Conservation (phyloP, 1,284 basidiomycete genomes). For the Cryptococcus hybrid region DNA sequence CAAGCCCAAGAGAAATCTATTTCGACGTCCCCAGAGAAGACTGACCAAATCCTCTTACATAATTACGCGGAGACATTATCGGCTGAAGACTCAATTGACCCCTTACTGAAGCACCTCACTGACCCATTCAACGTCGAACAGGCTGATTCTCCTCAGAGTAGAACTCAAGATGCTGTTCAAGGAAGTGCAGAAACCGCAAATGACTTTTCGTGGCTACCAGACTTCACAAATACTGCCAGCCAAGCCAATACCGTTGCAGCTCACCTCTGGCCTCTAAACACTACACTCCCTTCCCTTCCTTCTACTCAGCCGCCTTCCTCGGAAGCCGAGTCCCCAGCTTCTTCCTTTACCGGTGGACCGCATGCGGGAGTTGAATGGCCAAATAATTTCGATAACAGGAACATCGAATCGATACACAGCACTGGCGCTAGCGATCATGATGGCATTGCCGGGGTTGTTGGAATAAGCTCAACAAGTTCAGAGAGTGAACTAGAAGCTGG, state of each 20-base stretch:
- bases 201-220: not conserved
- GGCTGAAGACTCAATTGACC: not conserved
- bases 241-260: not conserved
- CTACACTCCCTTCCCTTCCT: not conserved
- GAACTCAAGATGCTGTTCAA: not conserved
- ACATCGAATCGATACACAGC: no score
- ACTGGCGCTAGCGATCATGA: not conserved
- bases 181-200: not conserved
- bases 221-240: not conserved
- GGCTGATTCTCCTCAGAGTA: not conserved
- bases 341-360: conserved; percentile 2
- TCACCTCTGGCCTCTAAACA: not conserved
- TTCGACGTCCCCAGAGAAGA: not conserved
- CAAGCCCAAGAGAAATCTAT: not conserved
- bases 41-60: not conserved
- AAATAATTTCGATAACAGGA: no score
- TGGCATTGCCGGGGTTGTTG: not conserved
- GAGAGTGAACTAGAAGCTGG: conserved; percentile 8
- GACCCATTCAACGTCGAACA: not conserved
- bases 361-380: not conserved
- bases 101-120: not conserved
- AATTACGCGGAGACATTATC: no score
- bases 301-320: conserved; percentile 4
- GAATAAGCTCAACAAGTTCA: conserved; percentile 7
- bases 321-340: conserved; percentile 7